Evolutionary conservation across 345 rosid genomes (phyloP).

Genomic region (Salix purpurea): DNA sequence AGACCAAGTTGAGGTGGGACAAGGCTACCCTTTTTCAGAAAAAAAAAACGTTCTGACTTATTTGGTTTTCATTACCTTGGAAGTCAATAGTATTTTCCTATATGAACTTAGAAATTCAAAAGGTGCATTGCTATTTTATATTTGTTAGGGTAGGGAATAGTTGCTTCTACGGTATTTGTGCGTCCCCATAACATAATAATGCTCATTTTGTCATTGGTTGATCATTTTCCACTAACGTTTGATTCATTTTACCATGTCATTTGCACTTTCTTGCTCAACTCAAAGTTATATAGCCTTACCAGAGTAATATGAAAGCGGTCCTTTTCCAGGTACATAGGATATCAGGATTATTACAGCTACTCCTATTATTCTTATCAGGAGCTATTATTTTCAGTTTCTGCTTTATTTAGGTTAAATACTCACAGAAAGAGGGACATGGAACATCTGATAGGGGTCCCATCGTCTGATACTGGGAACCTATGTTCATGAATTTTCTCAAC

Average conservation of each 20-base stretch:
- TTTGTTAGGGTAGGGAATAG: neutral
- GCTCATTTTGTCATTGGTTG: neutral
- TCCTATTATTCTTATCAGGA: neutral
- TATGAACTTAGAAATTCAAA: neutral
- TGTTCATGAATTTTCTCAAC: neutral
- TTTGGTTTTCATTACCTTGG: neutral
- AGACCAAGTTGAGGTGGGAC: constrained; percentile 3
- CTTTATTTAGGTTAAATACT: neutral
- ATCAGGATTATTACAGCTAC: neutral
- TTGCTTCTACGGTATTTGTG: neutral
- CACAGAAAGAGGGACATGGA: neutral
- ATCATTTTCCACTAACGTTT: neutral
- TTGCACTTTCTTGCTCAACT: neutral
- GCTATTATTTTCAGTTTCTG: neutral
- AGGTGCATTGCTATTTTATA: neutral
- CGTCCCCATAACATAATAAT: neutral
- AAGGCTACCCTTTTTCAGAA: neutral
- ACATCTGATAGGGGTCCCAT: neutral
- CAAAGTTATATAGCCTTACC: neutral
- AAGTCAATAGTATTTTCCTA: neutral
- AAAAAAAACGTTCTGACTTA: neutral
- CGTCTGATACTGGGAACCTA: neutral
- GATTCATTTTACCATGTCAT: neutral
- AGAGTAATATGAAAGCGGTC: neutral
- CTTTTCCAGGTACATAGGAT: neutral